Conservation (phyloP, 805 yeast species). For the Barnettozyma pratensis region DNA sequence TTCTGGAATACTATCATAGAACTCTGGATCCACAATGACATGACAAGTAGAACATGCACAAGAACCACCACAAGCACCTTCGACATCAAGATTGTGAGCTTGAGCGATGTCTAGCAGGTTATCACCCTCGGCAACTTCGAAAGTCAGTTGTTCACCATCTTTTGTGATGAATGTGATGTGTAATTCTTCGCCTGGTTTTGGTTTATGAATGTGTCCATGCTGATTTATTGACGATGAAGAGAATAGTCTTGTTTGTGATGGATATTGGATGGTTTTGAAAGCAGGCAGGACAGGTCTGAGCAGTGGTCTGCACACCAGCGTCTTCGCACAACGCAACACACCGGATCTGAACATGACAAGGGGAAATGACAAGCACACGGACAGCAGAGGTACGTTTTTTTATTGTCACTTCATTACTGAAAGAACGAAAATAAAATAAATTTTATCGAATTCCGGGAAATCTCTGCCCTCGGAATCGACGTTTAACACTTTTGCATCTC, state of each 20-base stretch:
- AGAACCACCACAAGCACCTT: constrained; percentile 98
- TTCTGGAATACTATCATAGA: constrained; percentile 84
- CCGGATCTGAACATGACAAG: not conserved
- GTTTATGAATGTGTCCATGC: constrained; percentile 89
- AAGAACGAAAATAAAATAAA: too few relatives aligned
- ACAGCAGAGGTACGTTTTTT: too few relatives aligned
- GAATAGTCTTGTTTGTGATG: constrained; percentile 23
- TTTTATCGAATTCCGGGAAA: too few relatives aligned
- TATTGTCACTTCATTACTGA: too few relatives aligned
- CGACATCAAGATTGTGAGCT: constrained; percentile 90
- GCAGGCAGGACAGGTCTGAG: too few relatives aligned
- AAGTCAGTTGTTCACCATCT: constrained; percentile 78
- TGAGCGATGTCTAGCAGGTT: constrained; percentile 91
- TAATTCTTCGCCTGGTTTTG: constrained; percentile 89
- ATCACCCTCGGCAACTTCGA: constrained; percentile 91
- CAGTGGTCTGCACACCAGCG: not conserved
- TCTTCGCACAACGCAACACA: not conserved
- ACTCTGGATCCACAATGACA: constrained; percentile 92
- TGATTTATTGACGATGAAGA: constrained; percentile 21
- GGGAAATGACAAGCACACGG: too few relatives aligned
- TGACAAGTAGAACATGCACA: constrained; percentile 99
- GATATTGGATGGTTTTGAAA: too few relatives aligned
- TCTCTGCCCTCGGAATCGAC: too few relatives aligned
- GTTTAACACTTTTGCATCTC: too few relatives aligned
- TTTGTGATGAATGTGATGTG: constrained; percentile 86